Conservation (phyloP, 129 eudicot genomes). For the Logfia minima region DNA sequence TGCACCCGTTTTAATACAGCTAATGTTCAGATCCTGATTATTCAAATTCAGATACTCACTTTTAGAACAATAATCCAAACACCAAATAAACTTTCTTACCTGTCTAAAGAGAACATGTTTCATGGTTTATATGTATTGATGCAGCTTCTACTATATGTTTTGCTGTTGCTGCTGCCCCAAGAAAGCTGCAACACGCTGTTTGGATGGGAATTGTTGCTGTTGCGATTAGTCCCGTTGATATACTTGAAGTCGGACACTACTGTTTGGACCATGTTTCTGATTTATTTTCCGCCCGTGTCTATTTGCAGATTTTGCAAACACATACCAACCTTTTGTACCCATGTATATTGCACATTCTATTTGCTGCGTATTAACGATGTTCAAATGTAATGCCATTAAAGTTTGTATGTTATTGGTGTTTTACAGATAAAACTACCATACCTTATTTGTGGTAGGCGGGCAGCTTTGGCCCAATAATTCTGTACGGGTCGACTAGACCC, state of each 20-base stretch:
- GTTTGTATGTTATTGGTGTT: background rate
- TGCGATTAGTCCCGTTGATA: constrained; percentile 23
- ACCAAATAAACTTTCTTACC: background rate
- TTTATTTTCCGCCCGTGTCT: background rate
- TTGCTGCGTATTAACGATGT: background rate
- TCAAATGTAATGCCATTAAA: background rate
- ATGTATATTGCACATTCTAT: background rate
- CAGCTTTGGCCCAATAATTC: too few species aligned
- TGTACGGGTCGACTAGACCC: background rate
- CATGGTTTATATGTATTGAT: constrained; percentile 12
- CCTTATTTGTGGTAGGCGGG: background rate
- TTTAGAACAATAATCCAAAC: background rate
- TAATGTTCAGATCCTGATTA: background rate
- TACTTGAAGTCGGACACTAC: background rate
- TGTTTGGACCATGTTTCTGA: background rate
- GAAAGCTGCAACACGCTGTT: constrained; percentile 42
- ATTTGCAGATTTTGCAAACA: background rate
- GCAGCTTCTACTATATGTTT: constrained; percentile 58
- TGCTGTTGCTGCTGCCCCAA: constrained; percentile 59
- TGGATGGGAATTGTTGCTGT: constrained; percentile 42
- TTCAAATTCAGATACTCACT: background rate
- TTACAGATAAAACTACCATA: background rate
- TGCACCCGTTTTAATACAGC: background rate
- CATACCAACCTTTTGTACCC: constrained; percentile 7
- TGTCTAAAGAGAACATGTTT: background rate